Evolutionary conservation across 192 early-diverging fungal genomes (phyloP).

Genomic region (Gonapodya prolifera): DNA sequence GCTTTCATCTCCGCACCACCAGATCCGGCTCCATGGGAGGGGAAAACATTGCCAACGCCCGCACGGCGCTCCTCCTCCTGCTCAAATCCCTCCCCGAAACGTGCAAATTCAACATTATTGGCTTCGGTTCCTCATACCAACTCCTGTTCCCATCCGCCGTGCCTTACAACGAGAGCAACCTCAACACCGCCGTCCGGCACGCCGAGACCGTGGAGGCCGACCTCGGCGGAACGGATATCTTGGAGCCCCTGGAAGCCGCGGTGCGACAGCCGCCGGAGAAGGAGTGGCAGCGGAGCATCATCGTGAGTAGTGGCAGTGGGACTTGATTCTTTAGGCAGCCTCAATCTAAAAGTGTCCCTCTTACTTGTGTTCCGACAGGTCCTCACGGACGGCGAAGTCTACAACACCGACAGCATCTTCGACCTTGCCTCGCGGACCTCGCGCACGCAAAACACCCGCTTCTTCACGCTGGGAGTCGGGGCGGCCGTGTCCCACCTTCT

Average conservation of each 20-base stretch:
- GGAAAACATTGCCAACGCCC: slow-evolving; percentile 18
- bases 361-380: not conserved
- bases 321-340: too few species aligned
- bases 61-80: slow-evolving; percentile 25
- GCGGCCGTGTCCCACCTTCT: slow-evolving; percentile 29
- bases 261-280: slow-evolving; percentile 1
- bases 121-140: slow-evolving; percentile 21
- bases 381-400: slow-evolving; percentile 17
- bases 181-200: slow-evolving; percentile 19
- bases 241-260: slow-evolving; percentile 15
- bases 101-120: slow-evolving; percentile 29
- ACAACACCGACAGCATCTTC: slow-evolving; percentile 25
- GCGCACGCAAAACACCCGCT: slow-evolving; percentile 9
- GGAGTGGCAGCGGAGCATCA: not conserved
- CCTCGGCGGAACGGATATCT: slow-evolving; percentile 36
- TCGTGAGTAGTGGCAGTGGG: not conserved
- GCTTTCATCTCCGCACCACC: slow-evolving; percentile 6
- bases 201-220: slow-evolving; percentile 21
- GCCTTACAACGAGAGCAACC: slow-evolving; percentile 18
- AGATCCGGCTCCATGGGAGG: slow-evolving; percentile 41
- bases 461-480: slow-evolving; percentile 38
- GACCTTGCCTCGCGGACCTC: slow-evolving; percentile 1
- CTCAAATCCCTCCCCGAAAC: slow-evolving; percentile 30
- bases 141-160: slow-evolving; percentile 23
- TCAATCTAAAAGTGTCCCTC: too few species aligned